A percentile compares a stretch with the other conserved stretches of the same genome.
Evolutionary conservation across 2,329 filamentous ascomycete species (phyloP).

Genomic region (Myriangium duriaei): DNA sequence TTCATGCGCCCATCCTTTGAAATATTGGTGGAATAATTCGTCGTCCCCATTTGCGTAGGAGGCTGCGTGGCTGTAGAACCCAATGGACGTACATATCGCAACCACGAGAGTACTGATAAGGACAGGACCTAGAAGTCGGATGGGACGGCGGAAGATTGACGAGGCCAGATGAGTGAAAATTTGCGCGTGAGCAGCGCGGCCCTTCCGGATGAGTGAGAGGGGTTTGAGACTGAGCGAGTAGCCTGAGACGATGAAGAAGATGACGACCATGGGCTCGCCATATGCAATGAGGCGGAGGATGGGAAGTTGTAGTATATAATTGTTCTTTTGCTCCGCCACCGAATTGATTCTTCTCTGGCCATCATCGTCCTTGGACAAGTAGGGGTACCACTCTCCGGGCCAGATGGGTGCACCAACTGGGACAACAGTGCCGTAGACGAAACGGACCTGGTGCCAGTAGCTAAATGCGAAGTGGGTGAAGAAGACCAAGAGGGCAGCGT

Average conservation of each 20-base stretch:
- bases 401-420: conserved; percentile 11
- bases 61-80: background rate
- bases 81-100: background rate
- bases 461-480: conserved; percentile 42
- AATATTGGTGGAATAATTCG: conserved; percentile 1
- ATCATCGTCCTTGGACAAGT: conserved; percentile 16
- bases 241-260: conserved; percentile 51
- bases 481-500: conserved; percentile 55
- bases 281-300: conserved; percentile 42
- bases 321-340: background rate
- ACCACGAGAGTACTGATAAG: conserved; percentile 12
- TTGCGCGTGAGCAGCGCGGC: conserved; percentile 16
- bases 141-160: conserved; percentile 14
- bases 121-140: conserved; percentile 14
- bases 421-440: conserved; percentile 9
- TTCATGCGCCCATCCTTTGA: conserved; percentile 11
- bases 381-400: conserved; percentile 14
- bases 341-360: background rate
- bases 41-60: background rate
- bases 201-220: conserved; percentile 18
- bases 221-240: conserved; percentile 42
- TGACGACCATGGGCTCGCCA: conserved; percentile 44
- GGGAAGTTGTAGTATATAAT: conserved; percentile 34
- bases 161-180: conserved; percentile 10
- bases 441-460: conserved; percentile 6